Evolutionary conservation across 225 moss, liverwort and hornwort genomes (phyloP), one percentile per base, ranked within the genome.

Genomic region (Pleurozium schreberi): DNA sequence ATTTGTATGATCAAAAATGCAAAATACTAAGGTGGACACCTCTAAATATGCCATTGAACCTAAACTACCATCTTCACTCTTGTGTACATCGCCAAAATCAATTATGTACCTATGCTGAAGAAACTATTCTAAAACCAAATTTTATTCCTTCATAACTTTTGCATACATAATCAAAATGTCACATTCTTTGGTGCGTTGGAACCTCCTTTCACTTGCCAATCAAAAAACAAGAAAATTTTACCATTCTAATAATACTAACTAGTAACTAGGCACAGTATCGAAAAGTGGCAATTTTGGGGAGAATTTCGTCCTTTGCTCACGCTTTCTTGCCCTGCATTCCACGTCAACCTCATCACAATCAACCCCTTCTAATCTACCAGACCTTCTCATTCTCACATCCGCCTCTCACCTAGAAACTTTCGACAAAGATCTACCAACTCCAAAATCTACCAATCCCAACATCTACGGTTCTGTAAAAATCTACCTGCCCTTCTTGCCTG

Each of bases 391-490:
- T 30, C 58, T 59, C 33, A 25, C 40, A 84, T 84, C 91, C 42
- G 42, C 25, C 4, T 1, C 0, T 1, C 1, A 1, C 16, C 0
- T 22, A 77, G 38, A 89, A 47, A 66, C 2, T 19, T 43, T 1
- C 10, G 5, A 6, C 18, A 5, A 1, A 40, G 52, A 31, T 47
- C 81, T 82, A 34, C 82, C 47, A 47, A 22, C 6, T 27, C 2
- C 4, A 22, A 15, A 69, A 6, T 67, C 80, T 23, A 59, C 30
- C 22, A 53, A n/a, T 77, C 2, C 22, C 17, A 18, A 27, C 28
- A 64, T 86, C 84, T 70, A 70, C 45, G 21, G 11, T 7, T 57
- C 13, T 7, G 1, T 6, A 18, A 18, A 73, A 84, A 49, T 88
- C 84, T 75, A 66, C 33, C 18, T 5, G n/a, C 14, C 45, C 14